Evolutionary conservation across 2,329 filamentous ascomycete species (phyloP).

Genomic region (Elsinoe perseae): DNA sequence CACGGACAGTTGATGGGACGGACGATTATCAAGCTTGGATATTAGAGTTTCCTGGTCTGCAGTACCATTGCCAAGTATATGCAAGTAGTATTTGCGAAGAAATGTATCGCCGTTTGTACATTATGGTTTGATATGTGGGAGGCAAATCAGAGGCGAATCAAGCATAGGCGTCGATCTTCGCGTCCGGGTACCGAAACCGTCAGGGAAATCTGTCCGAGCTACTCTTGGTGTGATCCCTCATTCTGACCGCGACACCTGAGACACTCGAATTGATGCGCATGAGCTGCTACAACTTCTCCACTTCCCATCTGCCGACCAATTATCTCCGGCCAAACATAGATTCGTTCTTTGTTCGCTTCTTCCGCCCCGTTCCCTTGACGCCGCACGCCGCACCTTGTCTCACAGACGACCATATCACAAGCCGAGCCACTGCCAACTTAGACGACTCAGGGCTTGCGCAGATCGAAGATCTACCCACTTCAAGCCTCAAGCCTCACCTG

Average conservation of each 20-base stretch:
- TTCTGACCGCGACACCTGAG: slow-evolving; percentile 14
- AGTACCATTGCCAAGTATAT: slow-evolving; percentile 1
- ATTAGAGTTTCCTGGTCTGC: not conserved
- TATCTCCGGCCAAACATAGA: not conserved
- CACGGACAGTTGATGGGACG: not conserved
- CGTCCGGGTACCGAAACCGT: slow-evolving; percentile 14
- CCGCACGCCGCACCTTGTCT: slow-evolving; percentile 21
- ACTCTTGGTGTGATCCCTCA: not conserved
- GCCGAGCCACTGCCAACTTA: slow-evolving; percentile 10
- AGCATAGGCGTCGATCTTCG: slow-evolving; percentile 14
- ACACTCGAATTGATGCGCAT: slow-evolving; percentile 14
- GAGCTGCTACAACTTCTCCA: slow-evolving; percentile 17
- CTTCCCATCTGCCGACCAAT: slow-evolving; percentile 8
- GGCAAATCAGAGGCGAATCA: slow-evolving; percentile 5
- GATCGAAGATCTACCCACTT: slow-evolving; percentile 4
- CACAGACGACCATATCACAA: slow-evolving; percentile 18
- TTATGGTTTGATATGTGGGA: not conserved
- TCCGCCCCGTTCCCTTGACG: slow-evolving; percentile 15
- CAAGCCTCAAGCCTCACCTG: not conserved
- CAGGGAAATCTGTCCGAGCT: not conserved
- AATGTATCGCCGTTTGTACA: not conserved
- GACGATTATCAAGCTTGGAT: slow-evolving; percentile 7
- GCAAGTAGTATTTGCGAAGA: not conserved
- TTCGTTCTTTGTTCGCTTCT: slow-evolving; percentile 6
- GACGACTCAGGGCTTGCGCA: slow-evolving; percentile 3